phyloP scores from a whole-genome alignment of 148 eudicot genomes.

The Chenopodium suecicum region DNA sequence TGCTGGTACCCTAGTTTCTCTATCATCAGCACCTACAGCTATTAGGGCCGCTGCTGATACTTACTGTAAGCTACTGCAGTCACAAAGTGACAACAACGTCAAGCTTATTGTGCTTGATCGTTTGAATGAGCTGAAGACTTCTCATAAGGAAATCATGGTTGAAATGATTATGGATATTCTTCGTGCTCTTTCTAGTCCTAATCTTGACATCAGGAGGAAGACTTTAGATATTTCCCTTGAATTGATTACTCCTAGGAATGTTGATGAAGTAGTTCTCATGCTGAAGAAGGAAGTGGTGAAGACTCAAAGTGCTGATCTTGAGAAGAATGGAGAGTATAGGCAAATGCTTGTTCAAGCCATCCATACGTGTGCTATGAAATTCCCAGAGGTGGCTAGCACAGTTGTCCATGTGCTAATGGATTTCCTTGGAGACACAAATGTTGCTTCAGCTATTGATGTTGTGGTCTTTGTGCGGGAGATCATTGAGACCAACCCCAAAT shows the following conservation, averaged over 20 bases:
- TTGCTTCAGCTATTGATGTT: constrained; percentile 92
- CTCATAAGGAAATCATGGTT: constrained; percentile 83
- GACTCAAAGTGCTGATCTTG: constrained; percentile 87
- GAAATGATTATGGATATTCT: constrained; percentile 94
- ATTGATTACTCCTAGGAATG: constrained; percentile 77
- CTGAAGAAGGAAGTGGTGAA: constrained; percentile 92
- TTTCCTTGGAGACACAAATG: constrained; percentile 92
- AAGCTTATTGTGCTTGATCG: constrained; percentile 94
- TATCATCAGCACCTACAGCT: constrained; percentile 93
- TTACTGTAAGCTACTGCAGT: constrained; percentile 80
- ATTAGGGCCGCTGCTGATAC: constrained; percentile 90
- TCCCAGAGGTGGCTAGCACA: constrained; percentile 99
- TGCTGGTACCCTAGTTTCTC: constrained; percentile 85
- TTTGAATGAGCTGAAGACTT: constrained; percentile 71
- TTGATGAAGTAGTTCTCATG: constrained; percentile 88
- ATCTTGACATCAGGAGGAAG: constrained; percentile 84
- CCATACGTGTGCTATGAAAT: constrained; percentile 90
- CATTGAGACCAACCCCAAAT: constrained; percentile 84
- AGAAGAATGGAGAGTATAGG: constrained; percentile 92
- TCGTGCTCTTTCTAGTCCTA: constrained; percentile 95
- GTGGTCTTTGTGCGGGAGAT: constrained; percentile 87
- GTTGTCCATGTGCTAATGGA: constrained; percentile 97
- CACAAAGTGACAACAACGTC: constrained; percentile 96
- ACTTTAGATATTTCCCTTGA: constrained; percentile 83
- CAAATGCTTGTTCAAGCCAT: constrained; percentile 98